Conservation (phyloP, 352 stramenopile species). For the Phytophthora litchii region DNA sequence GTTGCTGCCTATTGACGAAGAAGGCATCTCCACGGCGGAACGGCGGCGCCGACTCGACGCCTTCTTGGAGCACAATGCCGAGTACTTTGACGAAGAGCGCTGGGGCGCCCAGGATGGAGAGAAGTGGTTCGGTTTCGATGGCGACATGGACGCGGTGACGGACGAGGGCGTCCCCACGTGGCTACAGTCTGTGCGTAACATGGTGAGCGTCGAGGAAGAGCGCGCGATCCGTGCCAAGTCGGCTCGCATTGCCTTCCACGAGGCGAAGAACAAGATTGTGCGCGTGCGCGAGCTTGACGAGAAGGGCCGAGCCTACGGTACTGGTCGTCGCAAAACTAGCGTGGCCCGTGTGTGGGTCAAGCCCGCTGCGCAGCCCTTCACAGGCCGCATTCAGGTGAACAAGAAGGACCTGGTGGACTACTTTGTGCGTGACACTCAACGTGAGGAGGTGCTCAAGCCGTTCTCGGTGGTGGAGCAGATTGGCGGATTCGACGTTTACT, state of each 20-base stretch:
- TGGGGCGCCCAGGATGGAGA: constrained; percentile 70
- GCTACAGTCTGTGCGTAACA: constrained; percentile 81
- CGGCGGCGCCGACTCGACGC: constrained; percentile 32
- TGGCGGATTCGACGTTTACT: constrained; percentile 92
- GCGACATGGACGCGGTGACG: constrained; percentile 77
- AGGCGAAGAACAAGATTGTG: constrained; percentile 78
- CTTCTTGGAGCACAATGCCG: constrained; percentile 49
- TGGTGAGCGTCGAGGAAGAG: constrained; percentile 67
- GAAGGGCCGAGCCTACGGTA: constrained; percentile 87
- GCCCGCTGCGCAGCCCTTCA: constrained; percentile 68
- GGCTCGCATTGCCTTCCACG: constrained; percentile 62
- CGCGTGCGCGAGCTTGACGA: constrained; percentile 76
- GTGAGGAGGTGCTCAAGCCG: constrained; percentile 87
- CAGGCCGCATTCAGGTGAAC: constrained; percentile 93
- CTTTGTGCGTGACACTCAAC: constrained; percentile 91
- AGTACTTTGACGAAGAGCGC: constrained; percentile 75
- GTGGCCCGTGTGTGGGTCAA: constrained; percentile 95
- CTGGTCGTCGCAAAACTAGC: constrained; percentile 94
- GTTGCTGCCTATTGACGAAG: constrained; percentile 41
- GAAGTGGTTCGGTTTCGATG: constrained; percentile 84
- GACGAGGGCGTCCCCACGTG: constrained; percentile 80
- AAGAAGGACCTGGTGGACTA: constrained; percentile 94
- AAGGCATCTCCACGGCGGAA: constrained; percentile 36
- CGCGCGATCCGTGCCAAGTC: constrained; percentile 74
- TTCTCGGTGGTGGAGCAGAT: constrained; percentile 76